Evolutionary conservation across 1,139 yeast genomes (phyloP), one percentile per base, ranked within the genome.

Genomic region (Yamadazyma songkhlaensis): DNA sequence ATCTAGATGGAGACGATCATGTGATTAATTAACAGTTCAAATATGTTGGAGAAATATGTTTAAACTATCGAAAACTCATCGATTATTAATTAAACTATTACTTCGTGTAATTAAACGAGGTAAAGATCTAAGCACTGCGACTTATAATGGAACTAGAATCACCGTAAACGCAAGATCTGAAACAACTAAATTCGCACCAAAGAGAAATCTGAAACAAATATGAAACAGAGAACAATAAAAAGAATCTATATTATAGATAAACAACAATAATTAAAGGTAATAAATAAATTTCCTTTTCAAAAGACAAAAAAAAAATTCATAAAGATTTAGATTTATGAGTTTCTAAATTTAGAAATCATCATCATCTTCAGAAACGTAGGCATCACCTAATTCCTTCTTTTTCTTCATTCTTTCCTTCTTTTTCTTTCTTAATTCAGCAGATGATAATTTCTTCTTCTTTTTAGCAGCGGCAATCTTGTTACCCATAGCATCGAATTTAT

Each of bases 331-430:
- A 13, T 28, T 7, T 10, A n/a, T 13, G 20, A 20, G n/a, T 12
- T 6, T 10, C 13, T n/a, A 9, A 13, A 25, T 48, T 59, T 59
- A 64, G 49, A 62, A 60, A 44, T 46, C 49, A 28, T 90, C 97
- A 41, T 84, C 95, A 60, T 89, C 97, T 53, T 95, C 85, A 54
- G 97, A 90, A 56, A 89, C 96, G 70, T 92, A 92, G 70, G 95
- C 97, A 66, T 92, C 98, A 81, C 97, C 97, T 70, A 89, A 74
- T 73, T 85, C 96, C 95, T 92, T 92, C 97, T 92, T 92, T 94
- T 90, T 92, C 87, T 86, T 88, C 97, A 92, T 90, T 84, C 98
- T 89, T 79, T 92, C 98, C 96, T 92, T 92, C 97, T 92, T 92
- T 96, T 92, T 92, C 96, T 92, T 92, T 83, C 98, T 87, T 72